Evolutionary conservation across 2,329 filamentous ascomycete species (phyloP).

Genomic region (Trichoderma sp.): DNA sequence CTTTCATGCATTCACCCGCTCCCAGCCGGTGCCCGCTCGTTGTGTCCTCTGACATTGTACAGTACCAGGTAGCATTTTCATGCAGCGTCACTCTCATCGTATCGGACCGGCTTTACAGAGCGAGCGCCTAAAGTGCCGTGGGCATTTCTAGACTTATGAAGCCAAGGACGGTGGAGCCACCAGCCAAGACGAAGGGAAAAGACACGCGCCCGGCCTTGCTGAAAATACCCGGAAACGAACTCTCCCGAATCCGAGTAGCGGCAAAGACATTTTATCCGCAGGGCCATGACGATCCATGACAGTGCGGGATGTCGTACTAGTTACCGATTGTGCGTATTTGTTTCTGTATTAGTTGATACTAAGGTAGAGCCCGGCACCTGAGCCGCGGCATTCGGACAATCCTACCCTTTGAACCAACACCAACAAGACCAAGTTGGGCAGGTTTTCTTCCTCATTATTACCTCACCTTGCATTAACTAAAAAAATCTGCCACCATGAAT

Average conservation of each 20-base stretch:
- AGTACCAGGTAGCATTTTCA: not conserved
- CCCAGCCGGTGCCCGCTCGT: not conserved
- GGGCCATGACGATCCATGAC: constrained; percentile 3
- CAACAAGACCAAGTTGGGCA: not conserved
- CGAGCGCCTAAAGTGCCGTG: not conserved
- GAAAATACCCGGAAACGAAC: constrained; percentile 1
- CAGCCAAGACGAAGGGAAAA: not conserved
- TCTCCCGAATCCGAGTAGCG: not conserved
- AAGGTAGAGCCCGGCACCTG: not conserved
- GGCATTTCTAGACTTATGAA: not conserved
- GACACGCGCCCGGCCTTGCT: not conserved
- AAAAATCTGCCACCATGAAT: not conserved
- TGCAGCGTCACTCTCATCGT: not conserved
- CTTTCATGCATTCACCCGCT: not conserved
- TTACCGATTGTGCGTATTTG: not conserved
- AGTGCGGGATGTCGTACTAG: not conserved
- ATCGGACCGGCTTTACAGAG: not conserved
- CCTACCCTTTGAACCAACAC: not conserved
- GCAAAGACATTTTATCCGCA: not conserved
- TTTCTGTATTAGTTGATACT: not conserved
- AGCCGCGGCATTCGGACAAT: constrained; percentile 5
- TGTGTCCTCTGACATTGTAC: not conserved
- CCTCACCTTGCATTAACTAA: constrained; percentile 10
- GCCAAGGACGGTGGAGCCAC: not conserved
- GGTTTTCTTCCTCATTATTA: constrained; percentile 4